Base-by-base conservation (phyloP, 352 stramenopile genomes). In the Pythium grandisporangium region DNA sequence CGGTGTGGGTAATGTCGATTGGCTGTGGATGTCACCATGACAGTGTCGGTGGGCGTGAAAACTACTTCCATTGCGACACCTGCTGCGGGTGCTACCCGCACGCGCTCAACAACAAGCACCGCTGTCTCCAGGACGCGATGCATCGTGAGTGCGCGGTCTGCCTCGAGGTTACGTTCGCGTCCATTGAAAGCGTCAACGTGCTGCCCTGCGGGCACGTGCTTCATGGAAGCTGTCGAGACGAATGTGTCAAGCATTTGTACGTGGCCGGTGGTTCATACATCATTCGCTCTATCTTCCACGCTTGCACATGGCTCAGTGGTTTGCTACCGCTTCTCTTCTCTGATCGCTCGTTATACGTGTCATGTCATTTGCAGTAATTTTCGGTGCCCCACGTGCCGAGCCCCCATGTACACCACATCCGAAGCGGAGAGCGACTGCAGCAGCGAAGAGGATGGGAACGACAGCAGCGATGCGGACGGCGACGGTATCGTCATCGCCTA, bases 121-220 rank as follows among this genome's bases (percentile, higher is more conserved):
- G 73, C 42, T 91, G 77, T 66, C 55, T 91, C 25, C 62, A 85
- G 48, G 70, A 63, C 29, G 83, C 77, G 13, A 91, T 91, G 77
- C 71, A 84, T 49, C 72, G 70, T 41, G 72, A 88, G 45, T 91
- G 77, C 37, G 69, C 74, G 30, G 86, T 91, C 58, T 91, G 77
- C 48, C 61, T 88, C 23, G 72, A 91, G 69, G 61, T 81, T 34
- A 84, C 70, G 25, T 91, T 91, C 51, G 61, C 74, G 39, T 87
- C 77, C n/a, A 51, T 79, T 22, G 70, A 87, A 45, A 71, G 58
- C 39, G 70, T 83, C 12, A 75, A 72, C 20, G 72, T 91, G 42
- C 50, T 91, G 34, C 62, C 65, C 4, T 91, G 77, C 27, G 77
- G 77, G 22, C 77, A 91, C 42, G 72, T 91, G 26, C 63, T 91